These are phyloP conservation scores for Elongisporangium senticosum DNA, from an alignment of 352 stramenopile genomes.

Conservation along the genomic window DNA sequence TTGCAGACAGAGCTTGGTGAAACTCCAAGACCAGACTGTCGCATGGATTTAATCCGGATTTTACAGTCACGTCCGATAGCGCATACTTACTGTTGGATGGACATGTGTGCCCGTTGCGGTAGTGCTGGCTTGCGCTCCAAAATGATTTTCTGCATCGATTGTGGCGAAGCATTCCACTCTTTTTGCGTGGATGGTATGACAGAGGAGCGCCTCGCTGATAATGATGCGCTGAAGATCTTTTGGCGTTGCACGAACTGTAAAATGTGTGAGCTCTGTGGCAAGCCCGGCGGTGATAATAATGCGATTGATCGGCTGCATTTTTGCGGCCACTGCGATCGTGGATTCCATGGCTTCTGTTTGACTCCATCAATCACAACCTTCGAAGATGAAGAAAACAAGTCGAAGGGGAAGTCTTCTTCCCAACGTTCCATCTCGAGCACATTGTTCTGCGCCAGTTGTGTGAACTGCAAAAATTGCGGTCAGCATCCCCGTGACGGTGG, in stretches of 20 bases:
- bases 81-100: slow-evolving; percentile 87
- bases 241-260: slow-evolving; percentile 96
- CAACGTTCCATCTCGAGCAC: slow-evolving; percentile 1
- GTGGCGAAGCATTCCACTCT: slow-evolving; percentile 92
- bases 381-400: slow-evolving; percentile 6
- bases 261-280: slow-evolving; percentile 91
- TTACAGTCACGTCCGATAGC: slow-evolving; percentile 74
- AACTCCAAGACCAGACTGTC: slow-evolving; percentile 46
- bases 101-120: slow-evolving; percentile 89
- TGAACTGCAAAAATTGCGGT: slow-evolving; percentile 52
- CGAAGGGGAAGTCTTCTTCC: slow-evolving; percentile 1
- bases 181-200: slow-evolving; percentile 83
- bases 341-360: slow-evolving; percentile 51
- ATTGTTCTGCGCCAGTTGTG: slow-evolving; percentile 67
- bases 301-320: slow-evolving; percentile 25
- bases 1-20: slow-evolving; percentile 64
- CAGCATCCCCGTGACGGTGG: slow-evolving; percentile 34
- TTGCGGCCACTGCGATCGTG: slow-evolving; percentile 46
- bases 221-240: slow-evolving; percentile 52
- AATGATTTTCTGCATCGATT: slow-evolving; percentile 95
- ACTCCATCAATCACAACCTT: slow-evolving; percentile 27
- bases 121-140: slow-evolving; percentile 69
- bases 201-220: slow-evolving; percentile 20
- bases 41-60: slow-evolving; percentile 63
- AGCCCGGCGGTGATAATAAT: slow-evolving; percentile 26